These are phyloP conservation scores for Aureobasidium mangrovei DNA, from an alignment of 2,329 filamentous ascomycete species.

Conservation along the genomic window DNA sequence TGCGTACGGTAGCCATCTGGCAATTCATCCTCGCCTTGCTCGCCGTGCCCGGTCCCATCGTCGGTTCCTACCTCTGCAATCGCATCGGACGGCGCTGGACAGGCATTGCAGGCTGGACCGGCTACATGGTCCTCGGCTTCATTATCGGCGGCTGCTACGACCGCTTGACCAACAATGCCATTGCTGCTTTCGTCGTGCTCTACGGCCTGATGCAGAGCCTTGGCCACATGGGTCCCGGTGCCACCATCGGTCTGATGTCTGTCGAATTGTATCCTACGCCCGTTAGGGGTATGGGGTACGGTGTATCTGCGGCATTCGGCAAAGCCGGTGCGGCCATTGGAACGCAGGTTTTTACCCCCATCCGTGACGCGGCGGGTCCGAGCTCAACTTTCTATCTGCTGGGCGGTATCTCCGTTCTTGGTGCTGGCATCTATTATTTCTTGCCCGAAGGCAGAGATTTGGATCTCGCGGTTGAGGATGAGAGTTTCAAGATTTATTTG, in stretches of 20 bases:
- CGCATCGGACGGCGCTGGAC: constrained; percentile 41
- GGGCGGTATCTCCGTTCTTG: constrained; percentile 17
- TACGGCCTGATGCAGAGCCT: constrained; percentile 45
- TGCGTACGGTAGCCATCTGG: constrained; percentile 37
- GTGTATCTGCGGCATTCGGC: constrained; percentile 43
- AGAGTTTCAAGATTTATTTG: constrained; percentile 17
- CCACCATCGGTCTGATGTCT: constrained; percentile 43
- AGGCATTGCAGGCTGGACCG: constrained; percentile 43
- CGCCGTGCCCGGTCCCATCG: constrained; percentile 41
- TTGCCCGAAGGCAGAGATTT: constrained; percentile 18
- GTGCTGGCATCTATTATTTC: constrained; percentile 19
- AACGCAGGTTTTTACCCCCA: constrained; percentile 43
- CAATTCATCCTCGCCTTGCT: constrained; percentile 39
- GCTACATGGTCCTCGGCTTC: constrained; percentile 44
- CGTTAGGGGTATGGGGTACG: constrained; percentile 45
- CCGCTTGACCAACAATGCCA: constrained; percentile 36
- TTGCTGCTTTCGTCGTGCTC: constrained; percentile 45
- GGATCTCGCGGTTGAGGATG: constrained; percentile 18
- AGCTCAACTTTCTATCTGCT: constrained; percentile 20
- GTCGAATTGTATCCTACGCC: constrained; percentile 45
- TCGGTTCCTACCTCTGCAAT: constrained; percentile 42
- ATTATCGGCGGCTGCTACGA: constrained; percentile 44
- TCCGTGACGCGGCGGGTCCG: constrained; percentile 24
- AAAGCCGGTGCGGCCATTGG: constrained; percentile 46
- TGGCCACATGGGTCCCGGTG: constrained; percentile 43